Evolutionary conservation across 345 rosid species (phyloP), one percentile per base, ranked within the genome.

Genomic region (Linum lewisii): DNA sequence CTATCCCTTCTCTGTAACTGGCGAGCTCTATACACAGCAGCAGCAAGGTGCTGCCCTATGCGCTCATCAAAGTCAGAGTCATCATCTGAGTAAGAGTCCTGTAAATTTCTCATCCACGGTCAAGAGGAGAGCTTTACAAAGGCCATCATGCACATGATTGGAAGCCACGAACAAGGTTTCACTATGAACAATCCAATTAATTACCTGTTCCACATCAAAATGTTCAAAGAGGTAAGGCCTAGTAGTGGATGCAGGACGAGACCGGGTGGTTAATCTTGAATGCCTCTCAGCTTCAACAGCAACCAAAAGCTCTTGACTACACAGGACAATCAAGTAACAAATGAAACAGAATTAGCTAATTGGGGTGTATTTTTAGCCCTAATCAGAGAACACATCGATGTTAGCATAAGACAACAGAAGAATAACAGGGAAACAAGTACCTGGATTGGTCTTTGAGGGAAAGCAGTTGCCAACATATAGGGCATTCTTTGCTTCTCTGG

Each of bases 401-500:
- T 24, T 18, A 44, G 49, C 20, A 24, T 34, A 51, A 42, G 14
- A n/a, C n/a, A n/a, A n/a, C n/a, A n/a, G n/a, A n/a, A n/a, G n/a
- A n/a, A n/a, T n/a, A n/a, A n/a, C n/a, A n/a, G n/a, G n/a, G 14
- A 42, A 42, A 63, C 15, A 51, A 22, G 53, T 74, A 87, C 98
- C 96, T 73, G 58, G 73, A 77, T 68, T 87, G 88, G 55, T 88
- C 98, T 73, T 70, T 76, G 26, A 91, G 63, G 58, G 69, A 70
- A 75, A 91, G 76, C 15, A 72, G 66, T 64, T 79, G 98, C 95
- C 93, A 92, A 64, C 93, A 92, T 62, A 92, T 86, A 1, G 95
- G 98, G 62, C 98, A 92, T 71, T 88, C 96, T 66, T 83, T 78
- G 84, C 98, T 88, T 83, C 98, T 84, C 67, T 92, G 93, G 1